A percentile compares a stretch with the other conserved stretches of the same genome.
Conservation (phyloP, 495 filamentous ascomycete genomes). For the Cryomyces antarcticus region DNA sequence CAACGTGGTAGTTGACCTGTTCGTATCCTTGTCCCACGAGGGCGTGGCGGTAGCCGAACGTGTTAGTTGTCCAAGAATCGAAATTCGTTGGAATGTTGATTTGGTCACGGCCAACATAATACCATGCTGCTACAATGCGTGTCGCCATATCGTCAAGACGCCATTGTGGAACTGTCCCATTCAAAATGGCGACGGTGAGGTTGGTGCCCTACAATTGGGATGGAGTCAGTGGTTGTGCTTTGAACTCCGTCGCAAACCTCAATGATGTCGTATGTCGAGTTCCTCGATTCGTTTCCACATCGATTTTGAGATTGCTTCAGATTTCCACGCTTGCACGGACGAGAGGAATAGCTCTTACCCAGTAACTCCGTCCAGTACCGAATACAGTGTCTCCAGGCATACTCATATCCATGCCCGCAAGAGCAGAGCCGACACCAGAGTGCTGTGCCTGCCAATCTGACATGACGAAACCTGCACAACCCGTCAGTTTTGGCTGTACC, state of each 20-base stretch:
- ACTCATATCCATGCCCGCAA: conserved; percentile 79
- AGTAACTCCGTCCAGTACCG: neutral
- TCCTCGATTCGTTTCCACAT: too few relatives aligned
- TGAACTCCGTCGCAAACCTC: neutral
- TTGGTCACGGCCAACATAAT: conserved; percentile 53
- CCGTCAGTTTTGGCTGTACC: too few relatives aligned
- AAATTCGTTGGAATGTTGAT: conserved; percentile 52
- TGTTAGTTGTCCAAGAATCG: conserved; percentile 56
- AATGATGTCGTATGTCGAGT: neutral
- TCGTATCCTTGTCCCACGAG: conserved; percentile 33
- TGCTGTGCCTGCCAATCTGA: conserved; percentile 37
- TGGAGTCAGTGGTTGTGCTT: neutral
- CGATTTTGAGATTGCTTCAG: too few relatives aligned
- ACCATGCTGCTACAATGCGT: conserved; percentile 73
- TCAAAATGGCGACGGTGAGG: conserved; percentile 57
- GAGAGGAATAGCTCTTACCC: neutral
- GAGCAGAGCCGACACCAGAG: conserved; percentile 48
- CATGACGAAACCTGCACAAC: conserved; percentile 30
- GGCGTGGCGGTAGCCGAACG: conserved; percentile 42
- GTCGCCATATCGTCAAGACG: conserved; percentile 73
- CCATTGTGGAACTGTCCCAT: conserved; percentile 66
- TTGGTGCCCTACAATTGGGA: conserved; percentile 34
- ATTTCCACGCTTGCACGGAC: neutral
- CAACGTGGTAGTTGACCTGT: conserved; percentile 55
- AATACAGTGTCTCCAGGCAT: conserved; percentile 64